Base-by-base conservation (phyloP, 2,329 filamentous ascomycete genomes). In the Leptographium lundbergii region DNA sequence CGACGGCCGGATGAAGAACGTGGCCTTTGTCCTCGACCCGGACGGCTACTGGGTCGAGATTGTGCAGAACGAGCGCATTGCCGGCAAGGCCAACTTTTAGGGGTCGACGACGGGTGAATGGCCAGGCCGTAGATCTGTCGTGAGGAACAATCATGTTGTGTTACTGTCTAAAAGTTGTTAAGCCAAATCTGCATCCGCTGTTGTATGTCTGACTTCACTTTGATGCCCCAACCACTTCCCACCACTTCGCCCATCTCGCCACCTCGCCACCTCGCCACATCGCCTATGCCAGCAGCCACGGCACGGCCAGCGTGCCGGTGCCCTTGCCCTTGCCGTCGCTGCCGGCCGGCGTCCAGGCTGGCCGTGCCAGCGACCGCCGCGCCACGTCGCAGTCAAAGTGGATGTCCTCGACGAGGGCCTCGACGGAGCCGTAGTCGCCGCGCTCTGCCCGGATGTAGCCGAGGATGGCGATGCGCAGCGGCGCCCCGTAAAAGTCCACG, bases 1-100 rank as follows among this genome's bases (percentile, higher is more conserved):
- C 2, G 92, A 97, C 63, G 92, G 92, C 2, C 78, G 82, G 53
- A 96, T 96, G 91, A 92, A 89, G 79, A 89, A 94, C 64, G 86
- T 97, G 58, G 94, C 94, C 0, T 97, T 97, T 69, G 74, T 97
- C 54, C 77, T 96, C 54, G 92, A 92, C 66, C 91, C 91, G 0
- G 91, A 96, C 72, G 82, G 81, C 55, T 95, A 95, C 74, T 95
- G 88, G 89, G 80, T 90, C 58, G 84, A 87, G 73, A 69, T 86
- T 67, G 77, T 96, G 56, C 89, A 95, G 75, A 95, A 95, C 67
- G 85, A 89, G 73, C 78, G 75, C 58, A 76, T 88, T 61, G 79
- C 73, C 6, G 77, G 75, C 55, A 74, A 81, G 72, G 69, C 73
- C 42, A 80, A 79, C 67, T 80, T 80, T 60, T 79, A 29, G 32